Percentiles rank a stretch among this genome's conserved stretches.
Conservation (phyloP, 768 basidiomycete species). For the Postia placenta region DNA sequence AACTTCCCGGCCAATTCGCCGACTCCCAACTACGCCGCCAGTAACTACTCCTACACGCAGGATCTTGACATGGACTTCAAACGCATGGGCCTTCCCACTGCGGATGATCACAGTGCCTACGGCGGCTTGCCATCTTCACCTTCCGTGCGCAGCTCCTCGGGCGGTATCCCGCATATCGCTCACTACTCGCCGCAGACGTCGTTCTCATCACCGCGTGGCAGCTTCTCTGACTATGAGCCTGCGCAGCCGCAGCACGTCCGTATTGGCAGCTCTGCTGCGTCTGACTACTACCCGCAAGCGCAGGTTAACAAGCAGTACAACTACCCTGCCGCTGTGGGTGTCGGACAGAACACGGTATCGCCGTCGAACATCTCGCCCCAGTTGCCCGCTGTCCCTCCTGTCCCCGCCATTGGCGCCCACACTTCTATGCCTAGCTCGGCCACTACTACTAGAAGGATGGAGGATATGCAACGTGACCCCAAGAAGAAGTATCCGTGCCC, state of each 20-base stretch:
- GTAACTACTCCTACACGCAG: slow-evolving; percentile 23
- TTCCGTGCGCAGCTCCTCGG: slow-evolving; percentile 53
- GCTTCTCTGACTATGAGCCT: slow-evolving; percentile 64
- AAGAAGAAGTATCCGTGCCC: slow-evolving; percentile 77
- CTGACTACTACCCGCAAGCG: slow-evolving; percentile 36
- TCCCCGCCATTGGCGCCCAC: slow-evolving; percentile 26
- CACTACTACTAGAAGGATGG: slow-evolving; percentile 25
- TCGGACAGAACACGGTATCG: slow-evolving; percentile 38
- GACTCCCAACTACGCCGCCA: slow-evolving; percentile 43
- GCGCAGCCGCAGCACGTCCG: slow-evolving; percentile 36
- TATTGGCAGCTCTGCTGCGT: slow-evolving; percentile 42
- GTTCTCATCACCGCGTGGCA: slow-evolving; percentile 34
- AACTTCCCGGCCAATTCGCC: slow-evolving; percentile 49
- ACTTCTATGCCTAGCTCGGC: slow-evolving; percentile 29
- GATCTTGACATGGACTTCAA: slow-evolving; percentile 65
- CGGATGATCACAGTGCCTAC: slow-evolving; percentile 55
- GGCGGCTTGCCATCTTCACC: slow-evolving; percentile 25
- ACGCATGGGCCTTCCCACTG: slow-evolving; percentile 27
- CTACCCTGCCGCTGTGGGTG: slow-evolving; percentile 10
- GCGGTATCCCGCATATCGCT: slow-evolving; percentile 29
- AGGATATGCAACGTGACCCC: slow-evolving; percentile 50
- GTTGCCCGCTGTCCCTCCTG: slow-evolving; percentile 39
- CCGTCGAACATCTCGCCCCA: slow-evolving; percentile 50
- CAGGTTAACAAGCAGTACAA: slow-evolving; percentile 17
- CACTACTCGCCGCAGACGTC: slow-evolving; percentile 18